Evolutionary conservation across 768 basidiomycete species (phyloP).

Genomic region (Leccinum pellstonianum): DNA sequence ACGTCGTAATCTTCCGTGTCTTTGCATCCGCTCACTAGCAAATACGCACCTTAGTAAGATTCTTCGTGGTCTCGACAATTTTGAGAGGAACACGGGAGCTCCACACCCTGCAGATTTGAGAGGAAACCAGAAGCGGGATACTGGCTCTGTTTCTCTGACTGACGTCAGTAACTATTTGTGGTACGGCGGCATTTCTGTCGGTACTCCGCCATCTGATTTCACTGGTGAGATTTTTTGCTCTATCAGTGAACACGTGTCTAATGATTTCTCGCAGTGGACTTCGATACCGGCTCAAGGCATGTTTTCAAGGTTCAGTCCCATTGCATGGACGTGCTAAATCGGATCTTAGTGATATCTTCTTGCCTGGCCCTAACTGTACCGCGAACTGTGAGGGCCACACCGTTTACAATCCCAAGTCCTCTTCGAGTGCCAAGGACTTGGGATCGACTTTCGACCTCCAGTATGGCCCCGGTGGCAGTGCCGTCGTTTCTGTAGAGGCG

Average conservation of each 20-base stretch:
- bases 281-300: slow-evolving; percentile 11
- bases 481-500: slow-evolving; percentile 2
- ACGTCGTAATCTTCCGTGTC: background rate
- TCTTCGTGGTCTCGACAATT: background rate
- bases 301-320: background rate
- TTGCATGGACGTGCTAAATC: background rate
- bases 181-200: slow-evolving; percentile 14
- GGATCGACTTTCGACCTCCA: background rate
- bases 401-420: slow-evolving; percentile 30
- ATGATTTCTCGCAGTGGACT: background rate
- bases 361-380: slow-evolving; percentile 26
- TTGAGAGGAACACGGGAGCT: slow-evolving; percentile 4
- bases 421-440: slow-evolving; percentile 11
- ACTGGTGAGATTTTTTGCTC: background rate
- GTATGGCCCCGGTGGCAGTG: background rate
- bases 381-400: slow-evolving; percentile 30
- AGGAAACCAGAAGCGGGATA: background rate
- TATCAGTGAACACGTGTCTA: background rate
- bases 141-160: background rate
- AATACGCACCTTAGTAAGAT: slow-evolving; percentile 1
- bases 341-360: slow-evolving; percentile 24
- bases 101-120: background rate
- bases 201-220: background rate
- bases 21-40: background rate
- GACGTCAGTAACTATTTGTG: background rate